phyloP scores from a whole-genome alignment of 108 stramenopile genomes.

The Skeletonema costatum region DNA sequence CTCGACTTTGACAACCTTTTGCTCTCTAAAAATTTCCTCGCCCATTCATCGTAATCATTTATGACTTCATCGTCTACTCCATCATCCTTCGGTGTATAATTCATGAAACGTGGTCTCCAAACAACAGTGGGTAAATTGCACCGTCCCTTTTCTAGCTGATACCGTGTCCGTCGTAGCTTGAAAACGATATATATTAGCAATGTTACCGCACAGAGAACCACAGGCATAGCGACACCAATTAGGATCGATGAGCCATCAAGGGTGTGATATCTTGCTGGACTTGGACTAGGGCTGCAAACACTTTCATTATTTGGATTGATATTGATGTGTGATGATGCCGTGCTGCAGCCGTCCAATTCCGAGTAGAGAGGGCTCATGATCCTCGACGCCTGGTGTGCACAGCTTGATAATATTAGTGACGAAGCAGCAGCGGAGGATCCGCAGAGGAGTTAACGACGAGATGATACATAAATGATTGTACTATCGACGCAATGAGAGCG shows the following conservation, averaged over 20 bases:
- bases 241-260: neutral
- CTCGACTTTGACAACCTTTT: neutral
- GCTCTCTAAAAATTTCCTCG: constrained; percentile 14
- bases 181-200: neutral
- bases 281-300: neutral
- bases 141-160: constrained; percentile 32
- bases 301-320: neutral
- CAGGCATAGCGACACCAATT: neutral
- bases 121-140: constrained; percentile 74
- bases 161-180: constrained; percentile 22
- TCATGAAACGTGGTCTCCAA: constrained; percentile 76
- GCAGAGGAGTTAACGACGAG: too few relatives aligned
- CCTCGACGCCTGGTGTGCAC: too few relatives aligned
- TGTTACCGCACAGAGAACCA: neutral
- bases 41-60: constrained; percentile 27
- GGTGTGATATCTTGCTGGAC: neutral
- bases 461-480: too few relatives aligned
- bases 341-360: neutral
- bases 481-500: too few relatives aligned
- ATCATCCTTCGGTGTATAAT: constrained; percentile 45
- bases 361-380: neutral
- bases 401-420: neutral
- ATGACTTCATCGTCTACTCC: constrained; percentile 12
- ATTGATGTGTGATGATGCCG: neutral
- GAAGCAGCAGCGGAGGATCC: too few relatives aligned